Base-by-base conservation (phyloP, 2,329 filamentous ascomycete genomes). In the Xylariaceae sp. region DNA sequence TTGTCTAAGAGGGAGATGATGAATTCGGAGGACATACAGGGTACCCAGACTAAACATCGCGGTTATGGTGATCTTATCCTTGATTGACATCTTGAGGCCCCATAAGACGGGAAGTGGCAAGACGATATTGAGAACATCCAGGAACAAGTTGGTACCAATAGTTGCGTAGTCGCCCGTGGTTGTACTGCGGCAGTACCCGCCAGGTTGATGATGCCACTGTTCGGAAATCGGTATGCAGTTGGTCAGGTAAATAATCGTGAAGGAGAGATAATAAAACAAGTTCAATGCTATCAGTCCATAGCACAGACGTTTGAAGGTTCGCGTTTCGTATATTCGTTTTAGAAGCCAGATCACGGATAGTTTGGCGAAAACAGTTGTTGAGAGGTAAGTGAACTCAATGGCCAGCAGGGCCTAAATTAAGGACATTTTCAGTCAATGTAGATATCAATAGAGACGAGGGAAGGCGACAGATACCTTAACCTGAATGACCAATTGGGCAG, bases 91-190 rank as follows among this genome's bases (percentile, higher is more conserved):
- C 45, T 71, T 66, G 15, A 75, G 59, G 11, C 66, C 64, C 71
- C 71, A 74, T 1, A 75, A 66, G 57, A 71, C 68, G 6, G 70
- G 65, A 32, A 71, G 64, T 2, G 72, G 72, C 10, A 75, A 66
- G 35, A 67, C 63, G 17, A 74, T 59, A 18, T 75, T 61, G 43
- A 68, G 65, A 49, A 63, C 2, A 45, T 67, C 64, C n/a, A 67
- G 35, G 31, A 61, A 5, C 12, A 65, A 42, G 45, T 66, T 67
- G 15, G 61, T 49, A 5, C 49, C 51, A 15, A 64, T 49, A 10
- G 61, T 60, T 38, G 59, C 48, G 44, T 56, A 53, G 41, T 65
- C 59, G 11, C 51, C 42, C 40, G 54, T 51, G 11, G 52, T 36
- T 38, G 57, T 50, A 33, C 59, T 50, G n/a, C 75, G 66, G 51